phyloP scores from a whole-genome alignment of 805 yeast species.

The Metschnikowia chrysomelidarum region DNA sequence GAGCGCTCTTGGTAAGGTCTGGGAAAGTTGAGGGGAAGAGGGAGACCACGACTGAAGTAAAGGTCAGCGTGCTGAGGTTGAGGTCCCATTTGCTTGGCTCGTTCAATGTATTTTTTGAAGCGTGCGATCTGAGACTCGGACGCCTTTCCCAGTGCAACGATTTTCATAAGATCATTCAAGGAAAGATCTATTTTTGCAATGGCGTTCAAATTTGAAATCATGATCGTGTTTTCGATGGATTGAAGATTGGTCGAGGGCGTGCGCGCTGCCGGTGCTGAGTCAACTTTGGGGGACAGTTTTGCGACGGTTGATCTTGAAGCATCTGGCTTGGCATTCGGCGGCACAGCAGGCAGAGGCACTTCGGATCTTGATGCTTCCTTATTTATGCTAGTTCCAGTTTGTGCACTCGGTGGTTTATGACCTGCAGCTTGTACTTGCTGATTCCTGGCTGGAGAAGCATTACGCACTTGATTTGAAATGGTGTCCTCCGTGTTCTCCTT shows the following conservation, averaged over 20 bases:
- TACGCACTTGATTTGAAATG: no score
- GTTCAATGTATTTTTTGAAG: conserved; percentile 77
- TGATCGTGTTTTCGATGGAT: conserved; percentile 67
- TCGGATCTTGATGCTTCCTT: background rate
- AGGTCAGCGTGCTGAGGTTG: conserved; percentile 41
- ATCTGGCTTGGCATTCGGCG: background rate
- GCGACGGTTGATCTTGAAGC: background rate
- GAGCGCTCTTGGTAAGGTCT: conserved; percentile 15
- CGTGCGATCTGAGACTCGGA: conserved; percentile 65
- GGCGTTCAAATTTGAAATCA: conserved; percentile 81
- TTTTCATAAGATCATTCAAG: conserved; percentile 71
- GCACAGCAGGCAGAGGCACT: background rate
- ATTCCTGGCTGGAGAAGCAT: no score
- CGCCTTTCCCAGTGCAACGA: conserved; percentile 83
- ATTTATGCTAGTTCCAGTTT: no score
- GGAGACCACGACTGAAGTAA: conserved; percentile 19
- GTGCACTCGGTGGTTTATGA: no score
- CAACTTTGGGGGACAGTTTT: background rate
- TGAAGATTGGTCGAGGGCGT: conserved; percentile 38
- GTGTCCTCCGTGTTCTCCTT: no score
- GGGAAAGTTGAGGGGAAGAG: conserved; percentile 21
- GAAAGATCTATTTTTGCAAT: conserved; percentile 74
- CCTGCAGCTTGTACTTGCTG: no score
- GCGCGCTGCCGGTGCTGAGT: conserved; percentile 6
- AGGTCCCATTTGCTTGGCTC: conserved; percentile 75